Evolutionary conservation across 1,284 basidiomycete species (phyloP).

Genomic region (Austropuccinia psidii): DNA sequence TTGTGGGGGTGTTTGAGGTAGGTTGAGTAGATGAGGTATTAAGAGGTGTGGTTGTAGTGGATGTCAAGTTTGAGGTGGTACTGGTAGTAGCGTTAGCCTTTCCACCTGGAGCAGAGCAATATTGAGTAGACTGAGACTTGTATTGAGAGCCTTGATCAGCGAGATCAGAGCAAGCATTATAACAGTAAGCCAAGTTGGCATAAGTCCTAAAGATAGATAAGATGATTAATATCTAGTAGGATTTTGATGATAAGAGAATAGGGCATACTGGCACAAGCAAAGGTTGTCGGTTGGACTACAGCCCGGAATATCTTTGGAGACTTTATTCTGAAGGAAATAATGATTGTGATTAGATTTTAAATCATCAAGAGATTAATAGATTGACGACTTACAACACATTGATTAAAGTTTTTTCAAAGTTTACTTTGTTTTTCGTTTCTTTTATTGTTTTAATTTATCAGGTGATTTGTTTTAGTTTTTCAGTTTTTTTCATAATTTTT

Average conservation of each 20-base stretch:
- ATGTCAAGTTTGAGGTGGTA: neutral
- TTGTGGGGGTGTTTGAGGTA: no score
- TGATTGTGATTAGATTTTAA: neutral
- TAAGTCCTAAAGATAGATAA: neutral
- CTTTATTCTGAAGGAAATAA: constrained; percentile 4
- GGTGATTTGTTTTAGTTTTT: no score
- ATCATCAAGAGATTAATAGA: neutral
- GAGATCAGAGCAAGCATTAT: neutral
- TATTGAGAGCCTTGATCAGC: neutral
- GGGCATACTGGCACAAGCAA: constrained; percentile 30
- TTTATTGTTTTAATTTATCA: no score
- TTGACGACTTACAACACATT: constrained; percentile 15
- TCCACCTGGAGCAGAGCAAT: neutral
- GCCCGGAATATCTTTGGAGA: neutral
- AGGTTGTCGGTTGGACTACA: constrained; percentile 12
- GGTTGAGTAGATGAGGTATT: no score
- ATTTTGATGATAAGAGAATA: neutral
- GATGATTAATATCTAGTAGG: neutral
- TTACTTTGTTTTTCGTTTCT: no score
- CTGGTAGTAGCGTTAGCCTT: neutral
- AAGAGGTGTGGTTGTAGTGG: neutral
- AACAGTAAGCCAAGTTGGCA: constrained; percentile 9
- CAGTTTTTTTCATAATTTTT: no score
- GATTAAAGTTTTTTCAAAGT: constrained; percentile 34
- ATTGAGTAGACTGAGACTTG: neutral